Evolutionary conservation across 441 rosid genomes (phyloP), one percentile per base, ranked within the genome.

Genomic region (Dalechampia spathulata): DNA sequence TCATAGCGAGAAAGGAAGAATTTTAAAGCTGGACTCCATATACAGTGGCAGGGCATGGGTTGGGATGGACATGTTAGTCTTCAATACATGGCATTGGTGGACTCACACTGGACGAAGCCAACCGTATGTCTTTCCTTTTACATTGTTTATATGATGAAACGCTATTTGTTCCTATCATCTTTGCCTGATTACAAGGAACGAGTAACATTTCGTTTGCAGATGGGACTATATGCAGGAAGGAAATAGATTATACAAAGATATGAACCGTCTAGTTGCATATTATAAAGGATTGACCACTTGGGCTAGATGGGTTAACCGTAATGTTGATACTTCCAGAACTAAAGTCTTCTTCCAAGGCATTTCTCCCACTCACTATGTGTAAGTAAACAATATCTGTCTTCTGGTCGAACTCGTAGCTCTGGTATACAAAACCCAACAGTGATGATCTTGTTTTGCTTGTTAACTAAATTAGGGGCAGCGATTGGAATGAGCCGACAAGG

Each of bases 81-180:
- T 91, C 68, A 74, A 91, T 58, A 54, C 89, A 0, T 85, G 98
- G 98, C 96, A 85, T 21, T 87, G 96, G 98, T 91, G 98, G 96
- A 79, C 82, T 22, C 96, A 85, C 61, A 69, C 84, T 0, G 84
- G 73, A 61, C 60, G 81, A 60, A 75, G 80, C 34, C 94, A 87
- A 60, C 80, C 87, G 83, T 87, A 67, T 30, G 71, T 0, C 0
- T 0, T 21, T 2, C 6, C 10, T 8, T 1, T 44, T 8, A 3
- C 19, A 5, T 2, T 2, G 8, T 30, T 30, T 30, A 3, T 30
- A 30, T 30, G 4, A 3, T 3, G 34, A 30, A 4, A 4, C 34
- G 34, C 5, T 30, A 3, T 30, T 3, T 30, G 8, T 4, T 30
- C 34, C 34, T 4, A 30, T 30, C n/a, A n/a, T n/a, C n/a, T n/a